phyloP scores from a whole-genome alignment of 805 yeast species.

The Kodamaea hsintzibuensis region DNA sequence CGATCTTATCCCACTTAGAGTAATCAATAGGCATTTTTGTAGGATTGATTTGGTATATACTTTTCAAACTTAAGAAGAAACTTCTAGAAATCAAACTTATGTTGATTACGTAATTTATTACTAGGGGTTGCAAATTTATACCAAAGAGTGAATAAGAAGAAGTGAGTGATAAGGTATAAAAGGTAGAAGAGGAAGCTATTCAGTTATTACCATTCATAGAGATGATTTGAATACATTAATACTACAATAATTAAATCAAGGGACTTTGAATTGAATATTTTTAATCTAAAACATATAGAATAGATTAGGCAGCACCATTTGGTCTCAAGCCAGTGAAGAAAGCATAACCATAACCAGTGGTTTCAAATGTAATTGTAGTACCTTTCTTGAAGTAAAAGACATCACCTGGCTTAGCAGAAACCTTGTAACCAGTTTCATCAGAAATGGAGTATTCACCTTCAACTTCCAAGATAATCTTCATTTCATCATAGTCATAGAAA shows the following conservation, averaged over 20 bases:
- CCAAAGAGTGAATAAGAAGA: background rate
- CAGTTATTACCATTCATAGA: no score
- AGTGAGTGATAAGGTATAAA: no score
- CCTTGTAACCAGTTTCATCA: constrained; percentile 64
- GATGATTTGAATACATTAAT: no score
- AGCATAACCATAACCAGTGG: constrained; percentile 66
- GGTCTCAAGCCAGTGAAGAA: constrained; percentile 64
- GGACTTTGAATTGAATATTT: background rate
- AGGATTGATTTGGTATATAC: background rate
- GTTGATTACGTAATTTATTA: background rate
- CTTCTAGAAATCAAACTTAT: background rate
- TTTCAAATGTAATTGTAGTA: constrained; percentile 58
- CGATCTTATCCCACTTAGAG: constrained; percentile 97
- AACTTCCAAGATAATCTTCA: constrained; percentile 67
- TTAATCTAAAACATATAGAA: background rate
- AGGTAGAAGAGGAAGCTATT: no score
- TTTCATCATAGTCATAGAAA: constrained; percentile 56
- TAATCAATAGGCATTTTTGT: constrained; percentile 79
- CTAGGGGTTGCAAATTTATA: background rate
- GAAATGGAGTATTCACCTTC: constrained; percentile 62
- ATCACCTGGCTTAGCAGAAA: constrained; percentile 62
- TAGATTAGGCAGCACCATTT: constrained; percentile 19
- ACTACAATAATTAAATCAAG: background rate
- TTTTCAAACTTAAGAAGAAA: background rate
- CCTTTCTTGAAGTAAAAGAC: constrained; percentile 68